A percentile compares a stretch with the other conserved stretches of the same genome.
Evolutionary conservation across 352 stramenopile species (phyloP).

Genomic region (Phytophthora rubi): DNA sequence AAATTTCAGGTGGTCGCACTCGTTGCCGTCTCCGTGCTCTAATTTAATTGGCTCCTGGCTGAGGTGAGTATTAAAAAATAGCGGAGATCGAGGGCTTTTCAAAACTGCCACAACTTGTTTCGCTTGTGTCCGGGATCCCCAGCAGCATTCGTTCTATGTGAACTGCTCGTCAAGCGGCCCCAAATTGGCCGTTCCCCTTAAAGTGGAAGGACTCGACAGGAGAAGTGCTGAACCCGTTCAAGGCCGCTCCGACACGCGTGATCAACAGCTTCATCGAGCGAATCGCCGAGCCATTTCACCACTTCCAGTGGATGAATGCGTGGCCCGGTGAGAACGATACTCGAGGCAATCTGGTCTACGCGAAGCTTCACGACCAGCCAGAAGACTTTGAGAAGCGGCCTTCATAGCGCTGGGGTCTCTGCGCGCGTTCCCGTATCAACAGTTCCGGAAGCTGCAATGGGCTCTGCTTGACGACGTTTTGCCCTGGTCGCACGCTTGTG

Average conservation of each 20-base stretch:
- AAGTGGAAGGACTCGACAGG: constrained; percentile 40
- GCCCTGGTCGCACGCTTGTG: constrained; percentile 46
- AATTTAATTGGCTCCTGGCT: no score
- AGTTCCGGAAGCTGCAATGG: constrained; percentile 54
- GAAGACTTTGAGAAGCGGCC: constrained; percentile 29
- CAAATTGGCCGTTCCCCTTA: no score
- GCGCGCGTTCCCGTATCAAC: constrained; percentile 55
- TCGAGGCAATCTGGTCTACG: constrained; percentile 58
- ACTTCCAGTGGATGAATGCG: constrained; percentile 54
- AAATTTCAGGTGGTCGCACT: no score
- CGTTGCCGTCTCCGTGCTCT: no score
- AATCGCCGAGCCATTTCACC: constrained; percentile 23
- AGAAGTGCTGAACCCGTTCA: constrained; percentile 48
- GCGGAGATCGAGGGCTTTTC: no score
- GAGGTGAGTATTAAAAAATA: no score
- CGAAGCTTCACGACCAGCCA: constrained; percentile 30
- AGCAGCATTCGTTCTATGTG: no score
- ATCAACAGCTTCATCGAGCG: constrained; percentile 44
- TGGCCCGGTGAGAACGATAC: constrained; percentile 39
- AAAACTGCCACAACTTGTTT: no score
- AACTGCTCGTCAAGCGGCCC: no score
- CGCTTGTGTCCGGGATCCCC: no score
- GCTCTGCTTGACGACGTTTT: constrained; percentile 48
- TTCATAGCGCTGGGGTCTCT: constrained; percentile 48
- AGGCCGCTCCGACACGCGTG: constrained; percentile 26